These are phyloP conservation scores for Pistacia atlantica DNA, from an alignment of 345 rosid species.

Conservation along the genomic window DNA sequence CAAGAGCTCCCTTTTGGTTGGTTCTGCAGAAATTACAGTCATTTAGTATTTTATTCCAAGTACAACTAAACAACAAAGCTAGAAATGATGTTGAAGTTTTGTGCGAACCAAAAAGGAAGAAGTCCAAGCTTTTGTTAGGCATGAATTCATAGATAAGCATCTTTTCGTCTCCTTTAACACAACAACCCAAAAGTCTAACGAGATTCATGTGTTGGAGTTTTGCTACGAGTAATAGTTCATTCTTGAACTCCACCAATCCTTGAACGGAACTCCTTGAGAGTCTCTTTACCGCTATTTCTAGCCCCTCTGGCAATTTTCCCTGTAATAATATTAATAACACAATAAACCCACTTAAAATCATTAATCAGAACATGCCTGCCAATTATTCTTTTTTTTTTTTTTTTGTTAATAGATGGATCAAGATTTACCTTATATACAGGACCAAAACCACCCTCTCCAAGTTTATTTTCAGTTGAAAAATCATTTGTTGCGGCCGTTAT, in stretches of 20 bases:
- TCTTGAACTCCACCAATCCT: background rate
- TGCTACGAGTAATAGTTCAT: background rate
- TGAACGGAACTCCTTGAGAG: background rate
- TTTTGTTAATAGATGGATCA: background rate
- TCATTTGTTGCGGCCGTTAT: background rate
- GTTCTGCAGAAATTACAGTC: background rate
- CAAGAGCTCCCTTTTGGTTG: background rate
- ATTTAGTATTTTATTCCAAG: background rate
- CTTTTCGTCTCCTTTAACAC: background rate
- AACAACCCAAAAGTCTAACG: background rate
- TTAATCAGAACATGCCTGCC: background rate
- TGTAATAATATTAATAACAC: background rate
- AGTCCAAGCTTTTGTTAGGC: background rate
- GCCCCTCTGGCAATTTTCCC: background rate
- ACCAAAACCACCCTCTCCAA: slow-evolving; percentile 20
- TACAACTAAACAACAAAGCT: background rate
- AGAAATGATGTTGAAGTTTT: background rate
- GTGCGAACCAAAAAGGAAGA: background rate
- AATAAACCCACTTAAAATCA: background rate
- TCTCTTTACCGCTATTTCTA: background rate
- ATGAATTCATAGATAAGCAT: background rate
- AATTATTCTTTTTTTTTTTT: too few relatives aligned
- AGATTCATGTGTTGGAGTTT: background rate
- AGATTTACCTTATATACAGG: slow-evolving; percentile 16
- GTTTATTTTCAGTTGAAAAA: background rate